Evolutionary conservation across 2,329 filamentous ascomycete species (phyloP), one percentile per base, ranked within the genome.

Genomic region (Phoma sp.): DNA sequence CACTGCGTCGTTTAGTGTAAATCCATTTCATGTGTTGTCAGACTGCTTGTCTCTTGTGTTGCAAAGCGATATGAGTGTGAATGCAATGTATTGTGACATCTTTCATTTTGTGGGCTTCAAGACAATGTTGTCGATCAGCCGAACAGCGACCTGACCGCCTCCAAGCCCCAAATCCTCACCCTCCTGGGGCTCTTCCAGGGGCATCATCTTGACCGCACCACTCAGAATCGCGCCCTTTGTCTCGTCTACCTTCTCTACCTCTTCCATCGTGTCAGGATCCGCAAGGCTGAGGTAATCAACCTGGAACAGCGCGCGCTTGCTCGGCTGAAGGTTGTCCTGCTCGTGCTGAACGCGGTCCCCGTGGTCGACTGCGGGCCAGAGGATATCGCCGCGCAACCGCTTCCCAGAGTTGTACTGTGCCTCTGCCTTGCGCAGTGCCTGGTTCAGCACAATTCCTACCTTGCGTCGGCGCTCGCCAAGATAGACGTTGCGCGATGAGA

Each of bases 71-170:
- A 18, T 18, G 18, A 18, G 18, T 18, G 18, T 18, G 18, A 18
- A 18, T 18, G 18, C 18, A 18, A 2, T 18, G 18, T 18, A 18
- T 18, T 18, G 18, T 18, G 18, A 18, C 18, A 2, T 18, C 18
- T 18, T 18, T 18, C 18, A 18, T 18, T 54, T 53, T 39, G 65
- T 55, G 30, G 71, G 69, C 36, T 70, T 61, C 38, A 80, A 53
- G n/a, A 96, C 88, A 61, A 98, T 87, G 69, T 99, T 99, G 71
- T 99, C 95, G 72, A 99, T 97, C 75, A 99, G 78, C 58, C 95
- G 83, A 42, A 99, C 95, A 1, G 87, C 73, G 13, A 90, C 90
- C 1, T 88, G 88, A 3, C 86, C 87, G 50, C 84, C 86, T 3
- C 92, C 92, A 24, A 93, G 75, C 4, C 84, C 85, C 25, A 80